These are phyloP conservation scores for Sclerotinia nivalis DNA, from an alignment of 2,329 filamentous ascomycete genomes.

Conservation along the genomic window DNA sequence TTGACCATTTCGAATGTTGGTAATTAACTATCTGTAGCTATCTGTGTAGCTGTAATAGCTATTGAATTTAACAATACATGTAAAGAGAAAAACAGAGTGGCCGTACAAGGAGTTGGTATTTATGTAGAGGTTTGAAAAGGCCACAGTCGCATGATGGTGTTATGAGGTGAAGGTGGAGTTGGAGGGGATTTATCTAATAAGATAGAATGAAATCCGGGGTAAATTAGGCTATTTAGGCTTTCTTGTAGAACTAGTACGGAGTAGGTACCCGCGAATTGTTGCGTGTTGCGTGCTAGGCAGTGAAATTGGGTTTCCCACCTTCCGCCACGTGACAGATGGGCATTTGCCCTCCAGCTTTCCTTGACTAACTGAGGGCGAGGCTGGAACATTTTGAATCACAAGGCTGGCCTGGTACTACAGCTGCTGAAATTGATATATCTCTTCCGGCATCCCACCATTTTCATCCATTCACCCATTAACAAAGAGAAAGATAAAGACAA, in stretches of 20 bases:
- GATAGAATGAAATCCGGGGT: conserved; percentile 21
- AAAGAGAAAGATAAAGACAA: too few species aligned
- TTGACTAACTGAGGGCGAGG: background rate
- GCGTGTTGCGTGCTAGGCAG: background rate
- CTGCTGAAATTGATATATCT: background rate
- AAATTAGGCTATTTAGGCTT: background rate
- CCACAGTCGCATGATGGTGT: conserved; percentile 24
- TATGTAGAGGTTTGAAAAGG: conserved; percentile 19
- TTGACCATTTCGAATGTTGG: conserved; percentile 51
- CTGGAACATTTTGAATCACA: background rate
- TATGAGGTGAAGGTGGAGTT: conserved; percentile 9
- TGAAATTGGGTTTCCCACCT: background rate
- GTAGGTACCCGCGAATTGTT: too few species aligned
- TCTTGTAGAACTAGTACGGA: too few species aligned
- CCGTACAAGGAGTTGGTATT: background rate
- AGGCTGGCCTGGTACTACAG: background rate
- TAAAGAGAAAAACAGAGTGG: background rate
- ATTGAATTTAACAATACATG: conserved; percentile 15
- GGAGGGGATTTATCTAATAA: background rate
- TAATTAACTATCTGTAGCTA: background rate
- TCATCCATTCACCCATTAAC: background rate
- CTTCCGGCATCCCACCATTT: background rate
- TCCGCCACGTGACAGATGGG: too few species aligned
- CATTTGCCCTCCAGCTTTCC: too few species aligned
- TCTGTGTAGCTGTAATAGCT: conserved; percentile 7